Evolutionary conservation across 352 stramenopile genomes (phyloP), one percentile per base, ranked within the genome.

Genomic region (Globisporangium apiculatum): DNA sequence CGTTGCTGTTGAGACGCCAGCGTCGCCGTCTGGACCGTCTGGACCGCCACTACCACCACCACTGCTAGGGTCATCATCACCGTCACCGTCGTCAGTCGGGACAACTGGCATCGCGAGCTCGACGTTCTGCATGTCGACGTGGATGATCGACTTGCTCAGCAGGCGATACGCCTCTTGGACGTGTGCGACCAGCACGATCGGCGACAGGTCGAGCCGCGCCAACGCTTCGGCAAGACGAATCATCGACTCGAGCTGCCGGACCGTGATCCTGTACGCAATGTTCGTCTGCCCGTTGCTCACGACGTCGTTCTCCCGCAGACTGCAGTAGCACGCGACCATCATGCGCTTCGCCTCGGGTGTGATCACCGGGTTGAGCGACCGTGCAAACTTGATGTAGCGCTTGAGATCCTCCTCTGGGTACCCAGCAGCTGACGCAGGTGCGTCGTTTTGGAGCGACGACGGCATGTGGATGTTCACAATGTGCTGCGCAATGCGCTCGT

Each of bases 161-260:
- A 99, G 68, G 0, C 97, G 84, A 62, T 98, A 99, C 0, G 97
- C 97, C 70, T 99, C 96, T 56, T 97, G 75, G 17, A 99, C 96
- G 71, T 98, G 97, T 24, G 78, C 70, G 17, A 96, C 75, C 31
- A 86, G 64, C 50, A 99, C 96, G 3, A 79, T 68, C 40, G 98
- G 84, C 51, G 95, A 96, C 50, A 98, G 85, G 68, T 99, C 94
- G 18, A 99, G 71, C 51, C 96, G 68, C 14, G 97, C 97, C 40
- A 99, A 73, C 15, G 91, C 97, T 72, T 99, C 97, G 0, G 93
- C 97, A 37, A 99, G 79, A 0, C 97, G 94, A 65, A 99, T 97
- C 83, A 99, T 96, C 4, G 93, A 98, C 72, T 99, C 97, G 17
- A 99, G 85, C 75, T 99, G 97, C 31, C 97, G 94, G 48, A 99